Evolutionary conservation across 2,329 filamentous ascomycete species (phyloP).

Genomic region (Penicillium sp.): DNA sequence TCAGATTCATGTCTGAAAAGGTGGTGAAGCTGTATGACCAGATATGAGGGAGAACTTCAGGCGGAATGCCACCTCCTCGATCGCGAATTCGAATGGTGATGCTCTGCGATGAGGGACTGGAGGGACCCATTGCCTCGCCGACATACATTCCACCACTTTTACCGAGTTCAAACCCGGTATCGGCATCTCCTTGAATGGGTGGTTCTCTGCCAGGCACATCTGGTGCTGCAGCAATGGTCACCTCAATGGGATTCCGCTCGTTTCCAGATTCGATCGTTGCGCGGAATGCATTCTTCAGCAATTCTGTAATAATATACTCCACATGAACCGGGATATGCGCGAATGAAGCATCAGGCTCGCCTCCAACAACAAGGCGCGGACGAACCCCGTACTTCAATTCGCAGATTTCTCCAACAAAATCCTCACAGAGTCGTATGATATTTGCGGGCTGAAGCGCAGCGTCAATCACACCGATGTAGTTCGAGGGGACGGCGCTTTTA

Average conservation of each 20-base stretch:
- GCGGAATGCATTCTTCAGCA: conserved; percentile 94
- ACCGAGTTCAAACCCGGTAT: conserved; percentile 28
- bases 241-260: conserved; percentile 74
- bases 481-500: conserved; percentile 35
- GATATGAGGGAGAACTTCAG: conserved; percentile 75
- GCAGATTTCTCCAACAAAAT: conserved; percentile 91
- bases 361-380: conserved; percentile 72
- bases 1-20: conserved; percentile 63
- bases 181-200: conserved; percentile 26
- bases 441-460: conserved; percentile 75
- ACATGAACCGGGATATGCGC: conserved; percentile 93
- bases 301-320: conserved; percentile 93
- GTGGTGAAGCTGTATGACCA: conserved; percentile 99
- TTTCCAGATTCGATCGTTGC: conserved; percentile 82
- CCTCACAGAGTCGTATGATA: conserved; percentile 77
- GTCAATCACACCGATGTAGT: conserved; percentile 93
- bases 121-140: conserved; percentile 29
- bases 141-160: conserved; percentile 25
- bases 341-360: conserved; percentile 80
- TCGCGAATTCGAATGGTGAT: conserved; percentile 95
- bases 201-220: conserved; percentile 38
- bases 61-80: conserved; percentile 85
- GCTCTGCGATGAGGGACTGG: conserved; percentile 56
- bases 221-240: conserved; percentile 76
- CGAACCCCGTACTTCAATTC: conserved; percentile 91